These are phyloP conservation scores for Tribonema minus DNA, from an alignment of 108 stramenopile species.

Conservation along the genomic window DNA sequence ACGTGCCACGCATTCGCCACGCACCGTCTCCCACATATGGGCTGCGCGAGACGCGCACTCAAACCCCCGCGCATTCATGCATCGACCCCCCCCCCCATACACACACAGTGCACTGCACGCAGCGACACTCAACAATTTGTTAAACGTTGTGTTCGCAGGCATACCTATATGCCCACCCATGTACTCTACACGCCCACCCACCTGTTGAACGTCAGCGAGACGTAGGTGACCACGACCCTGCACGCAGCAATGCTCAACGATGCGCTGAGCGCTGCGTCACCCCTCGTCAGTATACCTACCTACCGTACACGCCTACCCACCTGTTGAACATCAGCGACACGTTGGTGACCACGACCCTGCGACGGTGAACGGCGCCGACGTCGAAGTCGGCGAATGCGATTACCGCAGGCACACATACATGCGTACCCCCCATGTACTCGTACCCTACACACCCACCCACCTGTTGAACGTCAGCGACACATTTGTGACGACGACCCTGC, in stretches of 20 bases:
- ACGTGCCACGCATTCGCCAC: too few relatives aligned
- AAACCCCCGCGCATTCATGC: too few relatives aligned
- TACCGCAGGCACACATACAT: not conserved
- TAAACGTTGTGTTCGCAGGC: too few relatives aligned
- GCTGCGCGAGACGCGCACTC: too few relatives aligned
- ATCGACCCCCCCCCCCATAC: too few relatives aligned
- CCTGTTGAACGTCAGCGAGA: slow-evolving; percentile 58
- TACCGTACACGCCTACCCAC: too few relatives aligned
- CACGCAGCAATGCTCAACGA: too few relatives aligned
- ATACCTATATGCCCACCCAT: not conserved
- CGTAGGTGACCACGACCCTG: slow-evolving; percentile 58
- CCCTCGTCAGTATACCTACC: too few relatives aligned
- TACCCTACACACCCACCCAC: slow-evolving; percentile 12
- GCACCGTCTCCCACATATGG: too few relatives aligned
- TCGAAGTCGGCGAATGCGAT: slow-evolving; percentile 62
- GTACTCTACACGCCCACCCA: slow-evolving; percentile 15
- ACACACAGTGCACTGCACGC: too few relatives aligned
- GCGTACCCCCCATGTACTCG: slow-evolving; percentile 10
- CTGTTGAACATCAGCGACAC: slow-evolving; percentile 59
- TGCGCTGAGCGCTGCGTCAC: too few relatives aligned
- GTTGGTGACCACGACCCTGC: slow-evolving; percentile 52
- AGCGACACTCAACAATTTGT: too few relatives aligned
- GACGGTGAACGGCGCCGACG: slow-evolving; percentile 47
- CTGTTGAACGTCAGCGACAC: slow-evolving; percentile 59
- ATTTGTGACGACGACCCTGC: slow-evolving; percentile 52